These are phyloP conservation scores for Coemansia aciculifera DNA, from an alignment of 192 early-diverging fungal species.

Conservation along the genomic window DNA sequence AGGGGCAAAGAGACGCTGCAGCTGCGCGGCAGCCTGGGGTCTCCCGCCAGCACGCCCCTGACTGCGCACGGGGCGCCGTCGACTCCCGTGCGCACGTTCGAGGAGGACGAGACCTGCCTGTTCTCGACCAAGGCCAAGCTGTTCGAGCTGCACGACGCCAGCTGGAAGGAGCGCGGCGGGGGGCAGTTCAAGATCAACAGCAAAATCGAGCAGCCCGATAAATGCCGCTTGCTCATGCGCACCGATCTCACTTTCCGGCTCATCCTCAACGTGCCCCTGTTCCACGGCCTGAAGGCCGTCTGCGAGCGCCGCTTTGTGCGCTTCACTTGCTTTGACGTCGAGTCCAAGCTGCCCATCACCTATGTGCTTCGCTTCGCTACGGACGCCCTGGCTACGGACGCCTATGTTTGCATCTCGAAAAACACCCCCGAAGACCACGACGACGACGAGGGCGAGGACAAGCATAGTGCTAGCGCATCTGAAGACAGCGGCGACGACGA, in stretches of 20 bases:
- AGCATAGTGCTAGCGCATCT: neutral
- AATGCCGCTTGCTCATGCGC: conserved; percentile 51
- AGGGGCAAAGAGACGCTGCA: conserved; percentile 38
- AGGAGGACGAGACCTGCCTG: conserved; percentile 54
- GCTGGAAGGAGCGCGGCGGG: conserved; percentile 54
- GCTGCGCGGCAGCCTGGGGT: conserved; percentile 7
- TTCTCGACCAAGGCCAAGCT: conserved; percentile 50
- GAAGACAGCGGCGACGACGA: neutral
- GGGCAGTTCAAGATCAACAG: conserved; percentile 52
- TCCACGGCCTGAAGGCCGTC: conserved; percentile 32
- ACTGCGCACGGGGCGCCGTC: neutral
- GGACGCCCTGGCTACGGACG: conserved; percentile 25
- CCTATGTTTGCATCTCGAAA: conserved; percentile 9
- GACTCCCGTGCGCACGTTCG: conserved; percentile 37
- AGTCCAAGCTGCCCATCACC: conserved; percentile 20
- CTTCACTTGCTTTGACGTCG: conserved; percentile 32
- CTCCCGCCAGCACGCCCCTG: neutral
- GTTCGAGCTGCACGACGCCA: conserved; percentile 33
- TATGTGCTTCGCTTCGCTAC: conserved; percentile 40
- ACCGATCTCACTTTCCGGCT: conserved; percentile 46
- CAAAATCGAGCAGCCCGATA: conserved; percentile 15
- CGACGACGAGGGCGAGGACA: neutral
- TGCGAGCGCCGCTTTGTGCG: conserved; percentile 41
- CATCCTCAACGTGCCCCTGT: conserved; percentile 51
- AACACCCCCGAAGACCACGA: conserved; percentile 8